phyloP scores from a whole-genome alignment of 2,329 filamentous ascomycete species.

The Beauveria medogensis region DNA sequence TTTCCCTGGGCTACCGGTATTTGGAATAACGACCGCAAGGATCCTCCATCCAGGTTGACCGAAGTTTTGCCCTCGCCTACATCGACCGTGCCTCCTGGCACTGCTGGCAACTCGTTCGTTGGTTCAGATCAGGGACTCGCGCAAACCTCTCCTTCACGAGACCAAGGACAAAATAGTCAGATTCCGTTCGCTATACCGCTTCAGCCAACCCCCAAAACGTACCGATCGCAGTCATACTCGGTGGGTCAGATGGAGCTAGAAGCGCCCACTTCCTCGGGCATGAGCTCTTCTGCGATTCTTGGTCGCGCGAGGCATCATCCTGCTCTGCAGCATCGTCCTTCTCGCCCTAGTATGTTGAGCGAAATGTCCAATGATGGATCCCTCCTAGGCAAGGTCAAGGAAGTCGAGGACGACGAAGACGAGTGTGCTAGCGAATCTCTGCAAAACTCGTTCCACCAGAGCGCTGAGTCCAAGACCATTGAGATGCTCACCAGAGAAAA shows the following conservation, averaged over 20 bases:
- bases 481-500: conserved; percentile 56
- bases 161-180: conserved; percentile 49
- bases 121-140: conserved; percentile 35
- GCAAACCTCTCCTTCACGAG: conserved; percentile 45
- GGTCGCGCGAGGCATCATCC: conserved; percentile 55
- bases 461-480: conserved; percentile 52
- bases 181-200: conserved; percentile 83
- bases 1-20: conserved; percentile 76
- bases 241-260: conserved; percentile 82
- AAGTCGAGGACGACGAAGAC: conserved; percentile 61
- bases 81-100: conserved; percentile 45
- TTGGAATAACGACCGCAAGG: conserved; percentile 73
- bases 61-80: conserved; percentile 72
- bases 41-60: conserved; percentile 63
- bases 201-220: conserved; percentile 84
- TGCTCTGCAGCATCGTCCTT: conserved; percentile 72
- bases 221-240: conserved; percentile 93
- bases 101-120: conserved; percentile 39
- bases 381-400: conserved; percentile 60
- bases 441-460: conserved; percentile 44
- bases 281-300: conserved; percentile 40
- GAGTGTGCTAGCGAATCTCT: conserved; percentile 42
- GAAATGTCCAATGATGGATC: conserved; percentile 59
- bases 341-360: conserved; percentile 67
- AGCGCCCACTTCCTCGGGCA: conserved; percentile 29